Evolutionary conservation across 129 eudicot species (phyloP), one percentile per base, ranked within the genome.

Genomic region (Flaveria robusta): DNA sequence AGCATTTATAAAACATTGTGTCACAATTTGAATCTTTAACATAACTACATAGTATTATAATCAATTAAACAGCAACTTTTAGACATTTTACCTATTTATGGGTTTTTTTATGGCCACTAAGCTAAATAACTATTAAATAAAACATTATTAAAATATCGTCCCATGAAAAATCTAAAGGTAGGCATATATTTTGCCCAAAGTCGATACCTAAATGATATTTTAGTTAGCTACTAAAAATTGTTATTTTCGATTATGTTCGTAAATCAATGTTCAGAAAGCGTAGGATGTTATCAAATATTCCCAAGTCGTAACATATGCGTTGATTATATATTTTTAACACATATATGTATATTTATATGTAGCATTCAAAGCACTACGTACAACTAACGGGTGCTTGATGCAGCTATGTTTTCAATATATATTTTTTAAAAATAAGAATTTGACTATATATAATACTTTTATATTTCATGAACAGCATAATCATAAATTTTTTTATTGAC

Each of bases 21-120:
- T 51, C 59, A 51, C 59, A n/a, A 16, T n/a, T 6, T 51, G 59
- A 51, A 51, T 16, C 19, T 6, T 51, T 9, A n/a, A 51, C 23
- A 51, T 51, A 51, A n/a, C 23, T 51, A n/a, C 23, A 2, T 20
- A 9, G 42, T 60, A 26, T 60, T 60, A 12, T 26, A 58, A 58
- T 58, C 16, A 58, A 59, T 56, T 55, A 39, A 58, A 42, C 19
- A 74, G 16, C 56, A 58, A 60, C 70, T 59, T 74, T 66, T 43
- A 60, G 59, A 42, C 60, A 59, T 59, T 55, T 59, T 41, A 43
- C 3, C 15, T 15, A 22, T 29, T 47, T 27, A 22, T 41, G 56
- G 2, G 13, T 7, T 59, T 9, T 74, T 22, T 15, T 13, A 74
- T 26, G 14, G 41, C 69, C n/a, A 54, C 56, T 39, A 18, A 55